Evolutionary conservation across 352 stramenopile species (phyloP).

Genomic region (Phytophthora pini): DNA sequence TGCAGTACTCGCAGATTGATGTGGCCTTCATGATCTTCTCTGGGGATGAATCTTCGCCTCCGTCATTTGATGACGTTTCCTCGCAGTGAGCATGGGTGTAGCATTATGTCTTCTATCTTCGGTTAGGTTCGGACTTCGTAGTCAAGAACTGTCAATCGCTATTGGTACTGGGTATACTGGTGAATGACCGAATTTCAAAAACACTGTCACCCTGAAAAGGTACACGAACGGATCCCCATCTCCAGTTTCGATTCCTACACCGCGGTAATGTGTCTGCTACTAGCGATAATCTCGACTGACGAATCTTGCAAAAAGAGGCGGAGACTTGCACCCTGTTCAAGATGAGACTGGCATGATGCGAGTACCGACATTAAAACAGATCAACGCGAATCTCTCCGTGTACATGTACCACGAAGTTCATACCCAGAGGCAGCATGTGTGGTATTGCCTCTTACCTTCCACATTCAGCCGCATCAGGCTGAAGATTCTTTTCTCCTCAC

Average conservation of each 20-base stretch:
- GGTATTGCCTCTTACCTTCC: too few relatives aligned
- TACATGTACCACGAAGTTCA: too few relatives aligned
- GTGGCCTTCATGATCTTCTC: too few relatives aligned
- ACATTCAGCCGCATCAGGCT: constrained; percentile 8
- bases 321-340: constrained; percentile 17
- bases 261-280: constrained; percentile 2
- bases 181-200: too few relatives aligned
- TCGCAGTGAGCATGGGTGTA: too few relatives aligned
- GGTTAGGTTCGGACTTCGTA: too few relatives aligned
- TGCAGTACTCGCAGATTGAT: background rate
- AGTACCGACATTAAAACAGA: too few relatives aligned
- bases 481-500: constrained; percentile 11
- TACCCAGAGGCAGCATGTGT: too few relatives aligned
- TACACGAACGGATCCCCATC: background rate
- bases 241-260: constrained; percentile 8
- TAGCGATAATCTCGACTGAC: background rate
- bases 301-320: constrained; percentile 29
- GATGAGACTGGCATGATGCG: background rate
- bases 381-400: too few relatives aligned
- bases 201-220: too few relatives aligned
- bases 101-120: too few relatives aligned
- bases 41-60: too few relatives aligned
- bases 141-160: background rate
- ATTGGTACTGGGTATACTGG: background rate
- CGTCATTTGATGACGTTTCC: background rate